These are phyloP conservation scores for Russula abietina DNA, from an alignment of 768 basidiomycete genomes.

Conservation along the genomic window DNA sequence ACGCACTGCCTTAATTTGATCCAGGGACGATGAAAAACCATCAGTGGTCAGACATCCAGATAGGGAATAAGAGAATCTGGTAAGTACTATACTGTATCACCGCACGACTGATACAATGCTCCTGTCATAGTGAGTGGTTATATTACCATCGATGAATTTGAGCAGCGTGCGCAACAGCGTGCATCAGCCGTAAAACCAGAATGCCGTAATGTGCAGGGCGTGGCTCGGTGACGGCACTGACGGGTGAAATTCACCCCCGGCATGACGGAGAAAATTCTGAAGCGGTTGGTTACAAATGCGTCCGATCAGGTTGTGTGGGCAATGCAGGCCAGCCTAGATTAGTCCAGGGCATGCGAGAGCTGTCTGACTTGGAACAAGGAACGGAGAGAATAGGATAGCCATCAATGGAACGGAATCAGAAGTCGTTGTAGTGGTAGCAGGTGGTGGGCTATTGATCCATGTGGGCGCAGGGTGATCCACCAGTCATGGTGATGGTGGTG, in stretches of 20 bases:
- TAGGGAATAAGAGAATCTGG: neutral
- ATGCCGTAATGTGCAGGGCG: neutral
- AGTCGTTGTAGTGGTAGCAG: neutral
- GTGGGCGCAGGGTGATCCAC: no score
- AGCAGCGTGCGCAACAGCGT: neutral
- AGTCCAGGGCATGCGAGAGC: no score
- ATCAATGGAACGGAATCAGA: neutral
- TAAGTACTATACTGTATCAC: neutral
- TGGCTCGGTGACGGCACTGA: neutral
- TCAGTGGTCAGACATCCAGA: neutral
- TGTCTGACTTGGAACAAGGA: no score
- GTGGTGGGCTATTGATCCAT: neutral
- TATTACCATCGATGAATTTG: neutral
- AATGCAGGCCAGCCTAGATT: neutral
- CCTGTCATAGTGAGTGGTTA: neutral
- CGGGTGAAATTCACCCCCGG: neutral
- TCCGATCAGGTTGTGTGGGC: neutral
- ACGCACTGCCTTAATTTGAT: no score
- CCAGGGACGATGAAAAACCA: neutral
- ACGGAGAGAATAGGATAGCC: no score
- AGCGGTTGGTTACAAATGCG: neutral
- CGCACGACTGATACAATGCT: neutral
- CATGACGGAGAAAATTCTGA: neutral
- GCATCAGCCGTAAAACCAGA: neutral
- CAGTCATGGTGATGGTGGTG: neutral